Conservation (phyloP, 495 filamentous ascomycete genomes). For the Cercophora sp. region DNA sequence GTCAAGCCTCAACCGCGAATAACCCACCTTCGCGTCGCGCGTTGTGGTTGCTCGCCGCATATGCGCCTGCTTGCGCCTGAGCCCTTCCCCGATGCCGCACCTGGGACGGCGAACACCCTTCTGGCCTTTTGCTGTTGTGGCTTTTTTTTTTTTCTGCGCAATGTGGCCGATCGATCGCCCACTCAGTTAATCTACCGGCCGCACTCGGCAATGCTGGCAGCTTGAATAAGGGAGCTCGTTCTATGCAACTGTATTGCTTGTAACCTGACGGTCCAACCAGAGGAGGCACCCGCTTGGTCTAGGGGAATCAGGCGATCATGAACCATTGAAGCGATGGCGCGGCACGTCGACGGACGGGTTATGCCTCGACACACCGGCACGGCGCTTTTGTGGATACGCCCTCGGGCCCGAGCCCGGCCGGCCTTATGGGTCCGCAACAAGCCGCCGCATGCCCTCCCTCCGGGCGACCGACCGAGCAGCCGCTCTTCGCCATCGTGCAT, state of each 20-base stretch:
- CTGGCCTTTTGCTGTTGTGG: background rate
- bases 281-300: background rate
- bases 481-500: background rate
- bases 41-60: no score
- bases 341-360: conserved; percentile 1
- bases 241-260: conserved; percentile 1
- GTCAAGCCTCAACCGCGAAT: no score
- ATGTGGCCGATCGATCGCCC: conserved; percentile 12
- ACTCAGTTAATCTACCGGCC: conserved; percentile 16
- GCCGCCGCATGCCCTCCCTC: conserved; percentile 3
- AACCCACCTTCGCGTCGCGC: no score
- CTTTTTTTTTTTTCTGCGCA: conserved; percentile 15
- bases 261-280: conserved; percentile 8
- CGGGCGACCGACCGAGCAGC: conserved; percentile 3
- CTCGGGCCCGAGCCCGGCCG: conserved; percentile 19
- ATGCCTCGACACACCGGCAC: conserved; percentile 8
- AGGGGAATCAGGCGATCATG: conserved; percentile 14
- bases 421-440: conserved; percentile 3
- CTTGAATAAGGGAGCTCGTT: background rate
- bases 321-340: background rate
- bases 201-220: conserved; percentile 19
- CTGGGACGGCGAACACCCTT: background rate
- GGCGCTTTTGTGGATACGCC: background rate
- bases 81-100: background rate
- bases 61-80: no score